Evolutionary conservation across 2,329 filamentous ascomycete genomes (phyloP).

Genomic region (Pyrenochaeta sp.): DNA sequence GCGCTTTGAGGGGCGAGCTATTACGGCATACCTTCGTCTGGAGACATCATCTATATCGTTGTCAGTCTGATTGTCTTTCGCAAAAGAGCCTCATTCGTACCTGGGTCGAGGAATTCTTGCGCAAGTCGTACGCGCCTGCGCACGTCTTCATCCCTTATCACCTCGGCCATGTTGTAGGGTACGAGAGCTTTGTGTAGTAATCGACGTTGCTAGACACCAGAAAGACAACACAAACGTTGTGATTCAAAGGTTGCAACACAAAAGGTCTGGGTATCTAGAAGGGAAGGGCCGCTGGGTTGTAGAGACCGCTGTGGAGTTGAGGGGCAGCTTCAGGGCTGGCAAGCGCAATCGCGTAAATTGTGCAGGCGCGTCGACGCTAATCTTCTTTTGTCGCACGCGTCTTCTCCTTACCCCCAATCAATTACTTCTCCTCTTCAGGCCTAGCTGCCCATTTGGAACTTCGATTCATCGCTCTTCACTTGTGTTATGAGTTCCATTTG

Average conservation of each 20-base stretch:
- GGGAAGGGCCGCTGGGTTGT: slow-evolving; percentile 17
- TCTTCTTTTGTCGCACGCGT: slow-evolving; percentile 25
- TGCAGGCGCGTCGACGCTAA: slow-evolving; percentile 21
- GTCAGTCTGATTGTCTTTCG: slow-evolving; percentile 28
- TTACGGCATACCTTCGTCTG: slow-evolving; percentile 60
- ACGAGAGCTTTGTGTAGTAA: neutral
- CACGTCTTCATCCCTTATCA: slow-evolving; percentile 80
- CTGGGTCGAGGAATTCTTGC: slow-evolving; percentile 92
- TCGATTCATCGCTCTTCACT: neutral
- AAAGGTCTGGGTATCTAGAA: slow-evolving; percentile 16
- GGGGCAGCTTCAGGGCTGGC: slow-evolving; percentile 27
- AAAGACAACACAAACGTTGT: neutral
- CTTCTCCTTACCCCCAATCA: slow-evolving; percentile 7
- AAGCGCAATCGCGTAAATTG: slow-evolving; percentile 27
- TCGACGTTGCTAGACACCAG: neutral
- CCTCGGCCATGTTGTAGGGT: slow-evolving; percentile 37
- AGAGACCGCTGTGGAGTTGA: slow-evolving; percentile 14
- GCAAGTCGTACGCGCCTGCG: slow-evolving; percentile 84
- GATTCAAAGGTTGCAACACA: neutral
- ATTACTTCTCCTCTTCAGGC: slow-evolving; percentile 28
- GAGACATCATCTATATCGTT: slow-evolving; percentile 61
- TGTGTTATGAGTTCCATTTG: too few relatives aligned
- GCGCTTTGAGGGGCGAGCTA: slow-evolving; percentile 14
- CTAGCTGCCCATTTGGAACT: slow-evolving; percentile 9
- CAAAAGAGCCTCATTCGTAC: slow-evolving; percentile 60